Evolutionary conservation across 768 basidiomycete genomes (phyloP).

Genomic region (Tephrocybe sp.): DNA sequence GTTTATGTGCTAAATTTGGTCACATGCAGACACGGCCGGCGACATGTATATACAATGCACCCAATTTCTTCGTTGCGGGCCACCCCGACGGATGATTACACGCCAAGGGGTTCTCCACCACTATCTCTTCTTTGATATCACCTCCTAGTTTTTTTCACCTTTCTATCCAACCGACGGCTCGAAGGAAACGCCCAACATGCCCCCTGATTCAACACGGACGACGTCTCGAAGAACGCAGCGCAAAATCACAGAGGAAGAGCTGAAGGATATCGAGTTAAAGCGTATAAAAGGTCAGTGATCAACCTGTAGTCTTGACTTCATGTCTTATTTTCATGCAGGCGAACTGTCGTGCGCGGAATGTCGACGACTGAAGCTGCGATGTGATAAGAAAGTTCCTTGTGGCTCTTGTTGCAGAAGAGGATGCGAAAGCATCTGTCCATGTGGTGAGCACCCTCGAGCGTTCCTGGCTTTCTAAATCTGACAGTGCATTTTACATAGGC

Average conservation of each 20-base stretch:
- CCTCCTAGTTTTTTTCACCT: background rate
- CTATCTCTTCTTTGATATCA: background rate
- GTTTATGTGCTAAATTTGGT: conserved; percentile 2
- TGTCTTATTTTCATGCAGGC: conserved; percentile 26
- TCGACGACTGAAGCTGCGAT: conserved; percentile 48
- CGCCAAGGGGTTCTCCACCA: background rate
- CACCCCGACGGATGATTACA: background rate
- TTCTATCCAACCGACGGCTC: background rate
- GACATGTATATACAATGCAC: background rate
- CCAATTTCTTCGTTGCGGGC: background rate
- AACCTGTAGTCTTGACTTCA: conserved; percentile 2
- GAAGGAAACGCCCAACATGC: conserved; percentile 30
- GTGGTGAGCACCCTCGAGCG: conserved; percentile 33
- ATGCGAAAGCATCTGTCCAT: conserved; percentile 66
- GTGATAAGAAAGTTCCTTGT: conserved; percentile 54
- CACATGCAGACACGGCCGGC: background rate
- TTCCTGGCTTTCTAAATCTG: background rate
- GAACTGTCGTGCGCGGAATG: conserved; percentile 58
- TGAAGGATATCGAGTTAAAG: conserved; percentile 53
- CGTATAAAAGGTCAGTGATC: conserved; percentile 40
- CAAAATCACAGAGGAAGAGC: conserved; percentile 48
- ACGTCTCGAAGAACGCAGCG: conserved; percentile 39
- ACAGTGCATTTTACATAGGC: conserved; percentile 26
- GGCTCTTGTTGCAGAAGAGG: conserved; percentile 54
- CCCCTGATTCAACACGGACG: conserved; percentile 40